Evolutionary conservation across 2,329 filamentous ascomycete species (phyloP).

Genomic region (Xylariales sp.): DNA sequence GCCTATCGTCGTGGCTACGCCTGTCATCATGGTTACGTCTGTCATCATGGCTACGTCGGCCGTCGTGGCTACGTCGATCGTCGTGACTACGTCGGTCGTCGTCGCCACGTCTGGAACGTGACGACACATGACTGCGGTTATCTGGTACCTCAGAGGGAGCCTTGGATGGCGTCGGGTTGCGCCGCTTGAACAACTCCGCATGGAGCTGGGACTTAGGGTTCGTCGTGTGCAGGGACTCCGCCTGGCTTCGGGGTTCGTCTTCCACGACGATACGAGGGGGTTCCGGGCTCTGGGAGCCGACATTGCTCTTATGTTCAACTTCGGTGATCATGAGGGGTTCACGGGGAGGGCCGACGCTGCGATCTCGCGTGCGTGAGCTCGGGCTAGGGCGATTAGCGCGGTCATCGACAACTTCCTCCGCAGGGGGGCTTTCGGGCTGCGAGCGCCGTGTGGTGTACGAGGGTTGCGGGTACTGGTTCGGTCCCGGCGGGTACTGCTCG

Average conservation of each 20-base stretch:
- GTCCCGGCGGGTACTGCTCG: constrained; percentile 48
- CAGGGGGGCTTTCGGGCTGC: constrained; percentile 45
- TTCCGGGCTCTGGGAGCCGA: constrained; percentile 51
- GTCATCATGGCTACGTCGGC: constrained; percentile 37
- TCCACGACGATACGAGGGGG: constrained; percentile 47
- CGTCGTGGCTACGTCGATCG: constrained; percentile 1
- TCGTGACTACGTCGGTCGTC: constrained; percentile 40
- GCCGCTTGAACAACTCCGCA: constrained; percentile 26
- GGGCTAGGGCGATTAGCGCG: constrained; percentile 53
- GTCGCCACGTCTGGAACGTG: constrained; percentile 19
- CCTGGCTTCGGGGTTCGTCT: constrained; percentile 35
- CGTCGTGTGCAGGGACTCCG: constrained; percentile 7
- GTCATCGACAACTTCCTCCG: constrained; percentile 57
- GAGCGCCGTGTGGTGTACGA: constrained; percentile 54
- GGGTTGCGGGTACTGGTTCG: constrained; percentile 52
- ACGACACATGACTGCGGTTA: constrained; percentile 31
- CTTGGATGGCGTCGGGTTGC: constrained; percentile 12
- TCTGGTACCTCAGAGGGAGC: constrained; percentile 17
- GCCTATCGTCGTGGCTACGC: constrained; percentile 35
- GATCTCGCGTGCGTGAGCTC: constrained; percentile 52
- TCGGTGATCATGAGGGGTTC: constrained; percentile 56
- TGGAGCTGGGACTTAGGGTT: constrained; percentile 28
- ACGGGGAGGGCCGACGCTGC: constrained; percentile 54
- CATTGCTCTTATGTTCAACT: constrained; percentile 56
- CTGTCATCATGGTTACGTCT: constrained; percentile 17